Percentiles rank a stretch among this genome's conserved stretches.
Conservation (phyloP, 768 basidiomycete genomes). For the Psilocybe cyanescens region DNA sequence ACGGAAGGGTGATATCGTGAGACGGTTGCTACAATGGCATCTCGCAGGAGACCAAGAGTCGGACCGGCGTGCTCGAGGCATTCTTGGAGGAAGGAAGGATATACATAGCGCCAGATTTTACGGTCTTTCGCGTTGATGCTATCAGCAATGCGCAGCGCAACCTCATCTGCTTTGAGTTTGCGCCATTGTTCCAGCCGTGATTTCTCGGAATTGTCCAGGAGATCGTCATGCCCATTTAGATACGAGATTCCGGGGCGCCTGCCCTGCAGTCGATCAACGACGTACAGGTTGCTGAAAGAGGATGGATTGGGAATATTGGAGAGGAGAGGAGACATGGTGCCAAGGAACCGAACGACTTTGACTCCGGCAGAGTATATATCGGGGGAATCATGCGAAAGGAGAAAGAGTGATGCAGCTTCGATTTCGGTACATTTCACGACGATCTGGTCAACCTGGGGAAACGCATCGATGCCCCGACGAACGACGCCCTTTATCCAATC, state of each 20-base stretch:
- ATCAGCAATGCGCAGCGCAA: slow-evolving; percentile 71
- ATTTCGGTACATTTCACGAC: slow-evolving; percentile 60
- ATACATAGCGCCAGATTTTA: slow-evolving; percentile 75
- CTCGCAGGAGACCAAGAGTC: slow-evolving; percentile 58
- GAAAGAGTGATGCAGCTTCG: slow-evolving; percentile 73
- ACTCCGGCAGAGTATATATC: slow-evolving; percentile 63
- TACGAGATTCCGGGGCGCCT: slow-evolving; percentile 47
- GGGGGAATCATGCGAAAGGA: slow-evolving; percentile 62
- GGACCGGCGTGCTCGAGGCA: slow-evolving; percentile 53
- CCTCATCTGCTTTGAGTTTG: slow-evolving; percentile 55
- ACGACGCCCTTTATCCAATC: slow-evolving; percentile 61
- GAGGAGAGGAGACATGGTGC: slow-evolving; percentile 51
- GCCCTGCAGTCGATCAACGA: slow-evolving; percentile 60
- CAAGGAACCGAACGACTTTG: slow-evolving; percentile 63
- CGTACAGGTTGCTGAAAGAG: slow-evolving; percentile 34
- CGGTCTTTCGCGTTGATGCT: slow-evolving; percentile 70
- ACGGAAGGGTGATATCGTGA: slow-evolving; percentile 75
- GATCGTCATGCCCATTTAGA: slow-evolving; percentile 66
- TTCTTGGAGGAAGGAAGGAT: slow-evolving; percentile 63
- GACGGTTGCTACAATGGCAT: slow-evolving; percentile 67
- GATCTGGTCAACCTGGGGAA: slow-evolving; percentile 47
- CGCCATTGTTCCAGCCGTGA: slow-evolving; percentile 71
- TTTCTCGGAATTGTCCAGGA: slow-evolving; percentile 63
- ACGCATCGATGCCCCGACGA: slow-evolving; percentile 41
- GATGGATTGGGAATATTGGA: slow-evolving; percentile 29